Evolutionary conservation across 306 rosid species (phyloP).

Genomic region (Cicer cuneatum): DNA sequence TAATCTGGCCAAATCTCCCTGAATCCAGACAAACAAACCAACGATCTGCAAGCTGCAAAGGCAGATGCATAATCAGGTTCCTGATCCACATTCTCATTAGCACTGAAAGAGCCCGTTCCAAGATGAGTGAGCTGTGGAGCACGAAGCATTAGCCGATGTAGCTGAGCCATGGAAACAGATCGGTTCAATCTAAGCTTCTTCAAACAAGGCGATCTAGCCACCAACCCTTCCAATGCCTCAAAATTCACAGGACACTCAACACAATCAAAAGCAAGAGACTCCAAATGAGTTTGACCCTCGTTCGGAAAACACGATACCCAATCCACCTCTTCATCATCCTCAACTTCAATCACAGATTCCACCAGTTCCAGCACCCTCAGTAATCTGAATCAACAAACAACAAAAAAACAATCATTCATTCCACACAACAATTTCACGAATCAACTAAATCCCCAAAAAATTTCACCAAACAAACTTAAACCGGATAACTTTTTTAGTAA

Average conservation of each 20-base stretch:
- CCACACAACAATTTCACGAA: constrained; percentile 24
- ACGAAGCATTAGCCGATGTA: constrained; percentile 59
- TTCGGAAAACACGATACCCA: constrained; percentile 76
- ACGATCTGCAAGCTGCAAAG: constrained; percentile 73
- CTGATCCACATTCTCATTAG: constrained; percentile 51
- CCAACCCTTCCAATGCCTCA: constrained; percentile 82
- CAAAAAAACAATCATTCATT: constrained; percentile 23
- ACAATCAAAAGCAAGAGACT: constrained; percentile 79
- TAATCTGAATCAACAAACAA: constrained; percentile 51
- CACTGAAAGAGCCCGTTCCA: constrained; percentile 75
- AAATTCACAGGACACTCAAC: constrained; percentile 65
- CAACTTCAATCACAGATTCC: constrained; percentile 68
- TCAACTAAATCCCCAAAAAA: background rate
- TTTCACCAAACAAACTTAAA: background rate
- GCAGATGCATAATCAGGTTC: constrained; percentile 72
- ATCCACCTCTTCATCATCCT: constrained; percentile 73
- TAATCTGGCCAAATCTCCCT: constrained; percentile 64
- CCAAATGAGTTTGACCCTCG: constrained; percentile 64
- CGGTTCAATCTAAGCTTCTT: constrained; percentile 75
- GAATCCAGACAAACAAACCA: constrained; percentile 90
- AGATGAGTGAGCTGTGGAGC: constrained; percentile 90
- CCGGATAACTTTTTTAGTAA: background rate
- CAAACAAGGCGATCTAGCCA: constrained; percentile 76
- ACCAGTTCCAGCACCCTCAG: constrained; percentile 84
- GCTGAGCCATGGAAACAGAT: constrained; percentile 61